phyloP scores from a whole-genome alignment of 306 rosid genomes.

The Betula pendula region DNA sequence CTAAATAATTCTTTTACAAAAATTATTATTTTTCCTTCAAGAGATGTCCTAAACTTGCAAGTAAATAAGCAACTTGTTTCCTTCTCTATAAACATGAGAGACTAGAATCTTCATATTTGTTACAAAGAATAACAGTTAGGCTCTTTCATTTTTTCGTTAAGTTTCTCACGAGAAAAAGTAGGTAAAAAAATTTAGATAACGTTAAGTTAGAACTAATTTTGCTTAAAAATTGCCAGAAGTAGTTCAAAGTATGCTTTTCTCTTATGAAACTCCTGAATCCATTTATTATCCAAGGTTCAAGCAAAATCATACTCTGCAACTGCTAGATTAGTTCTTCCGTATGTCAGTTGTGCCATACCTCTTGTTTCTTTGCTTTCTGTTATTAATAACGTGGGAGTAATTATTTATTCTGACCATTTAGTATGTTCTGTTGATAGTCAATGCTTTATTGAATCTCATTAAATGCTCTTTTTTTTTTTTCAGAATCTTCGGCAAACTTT shows the following conservation, averaged over 20 bases:
- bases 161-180: neutral
- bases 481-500: conserved; percentile 98
- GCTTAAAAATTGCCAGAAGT: neutral
- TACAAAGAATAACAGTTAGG: neutral
- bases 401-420: neutral
- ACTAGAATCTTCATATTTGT: neutral
- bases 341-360: neutral
- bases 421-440: conserved; percentile 19
- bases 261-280: neutral
- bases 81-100: neutral
- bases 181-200: neutral
- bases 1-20: neutral
- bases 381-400: neutral
- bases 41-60: neutral
- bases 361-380: neutral
- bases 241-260: neutral
- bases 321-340: neutral
- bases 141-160: neutral
- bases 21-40: neutral
- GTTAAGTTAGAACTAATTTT: neutral
- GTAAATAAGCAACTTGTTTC: neutral
- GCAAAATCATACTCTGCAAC: neutral
- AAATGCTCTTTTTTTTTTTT: conserved; percentile 35
- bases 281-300: neutral
- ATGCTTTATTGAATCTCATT: conserved; percentile 21